A percentile compares a stretch with the other conserved stretches of the same genome.
Conservation (phyloP, 202 grass and related monocot species). For the Setaria viridis region DNA sequence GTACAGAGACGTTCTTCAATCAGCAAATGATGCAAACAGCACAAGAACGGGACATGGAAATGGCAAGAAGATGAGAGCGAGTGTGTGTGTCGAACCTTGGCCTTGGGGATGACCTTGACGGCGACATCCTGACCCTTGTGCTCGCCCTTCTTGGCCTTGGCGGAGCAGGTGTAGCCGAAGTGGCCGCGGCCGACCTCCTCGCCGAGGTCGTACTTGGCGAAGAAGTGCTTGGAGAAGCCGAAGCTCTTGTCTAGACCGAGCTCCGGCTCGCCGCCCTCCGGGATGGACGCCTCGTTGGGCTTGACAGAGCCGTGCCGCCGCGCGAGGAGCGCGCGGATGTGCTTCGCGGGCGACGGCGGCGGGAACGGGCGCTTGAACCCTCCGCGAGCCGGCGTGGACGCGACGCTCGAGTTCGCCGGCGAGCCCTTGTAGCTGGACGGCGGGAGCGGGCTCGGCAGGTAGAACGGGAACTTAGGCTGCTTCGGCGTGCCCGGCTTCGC, state of each 20-base stretch:
- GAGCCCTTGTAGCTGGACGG: slow-evolving; percentile 84
- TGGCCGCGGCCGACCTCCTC: slow-evolving; percentile 95
- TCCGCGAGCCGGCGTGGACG: slow-evolving; percentile 72
- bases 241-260: slow-evolving; percentile 93
- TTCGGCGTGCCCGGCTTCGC: slow-evolving; percentile 71
- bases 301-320: slow-evolving; percentile 87
- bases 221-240: slow-evolving; percentile 96
- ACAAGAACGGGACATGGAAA: slow-evolving; percentile 29
- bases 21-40: slow-evolving; percentile 44
- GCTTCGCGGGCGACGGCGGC: slow-evolving; percentile 93
- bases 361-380: slow-evolving; percentile 91
- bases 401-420: slow-evolving; percentile 88
- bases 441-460: slow-evolving; percentile 91
- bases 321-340: slow-evolving; percentile 91
- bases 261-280: slow-evolving; percentile 83
- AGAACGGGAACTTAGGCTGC: slow-evolving; percentile 91
- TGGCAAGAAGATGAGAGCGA: slow-evolving; percentile 6
- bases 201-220: slow-evolving; percentile 87
- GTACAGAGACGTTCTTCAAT: slow-evolving; percentile 33
- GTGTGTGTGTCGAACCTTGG: slow-evolving; percentile 65
- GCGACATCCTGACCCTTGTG: slow-evolving; percentile 95
- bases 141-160: slow-evolving; percentile 96
- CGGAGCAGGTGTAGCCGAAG: slow-evolving; percentile 93
- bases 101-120: slow-evolving; percentile 97
- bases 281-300: slow-evolving; percentile 90